Evolutionary conservation across 345 rosid species (phyloP).

Genomic region (Limnanthes douglasii): DNA sequence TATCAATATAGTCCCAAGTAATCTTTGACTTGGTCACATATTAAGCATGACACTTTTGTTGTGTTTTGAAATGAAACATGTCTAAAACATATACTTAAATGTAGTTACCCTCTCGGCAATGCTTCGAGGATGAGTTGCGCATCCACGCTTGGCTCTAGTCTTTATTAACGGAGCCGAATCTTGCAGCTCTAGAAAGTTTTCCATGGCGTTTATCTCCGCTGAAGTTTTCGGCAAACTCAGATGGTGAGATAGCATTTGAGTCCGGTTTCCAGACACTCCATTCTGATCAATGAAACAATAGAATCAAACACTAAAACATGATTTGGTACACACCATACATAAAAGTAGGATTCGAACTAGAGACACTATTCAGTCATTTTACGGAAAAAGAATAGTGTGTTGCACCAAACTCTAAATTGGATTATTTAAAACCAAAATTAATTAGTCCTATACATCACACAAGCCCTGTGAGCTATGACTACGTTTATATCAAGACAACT

Average conservation of each 20-base stretch:
- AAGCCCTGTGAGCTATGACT: no score
- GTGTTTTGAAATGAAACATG: neutral
- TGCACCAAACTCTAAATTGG: constrained; percentile 4
- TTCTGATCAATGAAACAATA: constrained; percentile 19
- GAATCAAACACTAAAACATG: no score
- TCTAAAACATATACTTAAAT: no score
- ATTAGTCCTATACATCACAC: neutral
- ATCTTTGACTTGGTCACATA: no score
- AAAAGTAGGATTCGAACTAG: no score
- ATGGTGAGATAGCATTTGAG: constrained; percentile 42
- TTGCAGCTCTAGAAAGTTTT: constrained; percentile 55
- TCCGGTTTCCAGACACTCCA: constrained; percentile 20
- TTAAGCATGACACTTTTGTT: neutral
- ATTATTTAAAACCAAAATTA: constrained; percentile 2
- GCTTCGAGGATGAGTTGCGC: constrained; percentile 99
- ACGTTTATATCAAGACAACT: no score
- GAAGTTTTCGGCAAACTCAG: constrained; percentile 54
- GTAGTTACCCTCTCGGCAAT: constrained; percentile 85
- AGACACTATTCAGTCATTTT: neutral
- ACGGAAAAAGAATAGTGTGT: neutral
- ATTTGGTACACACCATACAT: no score
- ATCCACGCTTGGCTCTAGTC: constrained; percentile 94
- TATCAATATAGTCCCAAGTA: no score
- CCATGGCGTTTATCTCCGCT: constrained; percentile 34
- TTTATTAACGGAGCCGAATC: constrained; percentile 96